Percentiles rank a stretch among this genome's conserved stretches.
Conservation (phyloP, 2,329 filamentous ascomycete species). For the Meredithiella fracta region DNA sequence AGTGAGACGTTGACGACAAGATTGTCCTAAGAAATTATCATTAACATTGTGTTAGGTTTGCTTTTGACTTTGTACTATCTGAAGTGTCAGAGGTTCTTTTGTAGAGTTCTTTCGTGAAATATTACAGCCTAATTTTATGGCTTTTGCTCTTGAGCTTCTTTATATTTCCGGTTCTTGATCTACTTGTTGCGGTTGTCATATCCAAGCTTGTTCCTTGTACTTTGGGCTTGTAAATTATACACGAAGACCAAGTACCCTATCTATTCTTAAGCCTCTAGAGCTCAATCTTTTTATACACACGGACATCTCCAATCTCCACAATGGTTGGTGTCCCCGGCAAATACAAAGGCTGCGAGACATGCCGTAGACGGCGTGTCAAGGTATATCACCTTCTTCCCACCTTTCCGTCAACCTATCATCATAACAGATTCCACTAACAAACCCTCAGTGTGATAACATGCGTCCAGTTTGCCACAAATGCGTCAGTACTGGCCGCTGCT, state of each 20-base stretch:
- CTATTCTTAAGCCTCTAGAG: background rate
- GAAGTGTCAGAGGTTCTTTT: background rate
- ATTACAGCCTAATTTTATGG: background rate
- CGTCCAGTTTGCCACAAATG: constrained; percentile 46
- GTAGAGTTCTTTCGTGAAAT: background rate
- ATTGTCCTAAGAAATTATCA: background rate
- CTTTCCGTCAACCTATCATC: background rate
- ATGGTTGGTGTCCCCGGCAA: constrained; percentile 49
- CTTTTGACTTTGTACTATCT: background rate
- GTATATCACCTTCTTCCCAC: constrained; percentile 23
- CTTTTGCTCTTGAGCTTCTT: background rate
- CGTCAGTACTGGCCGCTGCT: constrained; percentile 37
- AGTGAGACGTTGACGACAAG: background rate
- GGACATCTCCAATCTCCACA: background rate
- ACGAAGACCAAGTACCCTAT: too few relatives aligned
- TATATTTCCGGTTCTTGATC: background rate
- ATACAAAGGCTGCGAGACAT: constrained; percentile 49
- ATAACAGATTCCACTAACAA: background rate
- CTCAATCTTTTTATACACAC: background rate
- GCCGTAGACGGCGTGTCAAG: constrained; percentile 40
- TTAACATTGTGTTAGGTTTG: background rate
- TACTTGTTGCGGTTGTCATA: too few relatives aligned
- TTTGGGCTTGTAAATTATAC: too few relatives aligned
- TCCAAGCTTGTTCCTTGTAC: too few relatives aligned
- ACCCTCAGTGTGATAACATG: constrained; percentile 41